Evolutionary conservation across 2,329 filamentous ascomycete species (phyloP).

Genomic region (Curvularia sp.): DNA sequence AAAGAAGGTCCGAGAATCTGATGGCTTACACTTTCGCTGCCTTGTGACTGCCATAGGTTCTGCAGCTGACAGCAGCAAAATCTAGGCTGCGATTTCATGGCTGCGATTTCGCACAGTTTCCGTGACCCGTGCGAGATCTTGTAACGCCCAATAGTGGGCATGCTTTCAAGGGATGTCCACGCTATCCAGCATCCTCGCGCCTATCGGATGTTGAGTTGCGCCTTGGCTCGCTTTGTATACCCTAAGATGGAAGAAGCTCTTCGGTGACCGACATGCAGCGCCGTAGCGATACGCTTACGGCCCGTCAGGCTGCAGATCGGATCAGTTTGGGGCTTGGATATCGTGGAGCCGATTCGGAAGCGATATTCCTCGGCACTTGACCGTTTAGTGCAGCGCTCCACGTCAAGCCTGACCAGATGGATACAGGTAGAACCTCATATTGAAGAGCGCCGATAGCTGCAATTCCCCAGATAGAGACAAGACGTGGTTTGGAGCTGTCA

Average conservation of each 20-base stretch:
- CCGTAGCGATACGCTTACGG: neutral
- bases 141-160: neutral
- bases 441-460: neutral
- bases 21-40: neutral
- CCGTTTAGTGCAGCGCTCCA: neutral
- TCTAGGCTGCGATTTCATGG: too few relatives aligned
- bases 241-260: neutral
- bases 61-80: neutral
- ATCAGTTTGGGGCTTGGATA: neutral
- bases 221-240: neutral
- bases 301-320: neutral
- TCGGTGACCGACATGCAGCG: constrained; percentile 1
- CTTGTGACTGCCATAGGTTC: neutral
- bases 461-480: neutral
- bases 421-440: neutral
- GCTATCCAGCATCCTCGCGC: neutral
- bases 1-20: neutral
- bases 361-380: neutral
- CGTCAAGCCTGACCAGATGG: neutral
- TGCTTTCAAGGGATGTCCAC: neutral
- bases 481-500: neutral
- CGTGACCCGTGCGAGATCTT: neutral
- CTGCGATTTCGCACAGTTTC: too few relatives aligned
- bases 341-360: neutral
- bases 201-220: neutral